Percentiles rank a stretch among this genome's conserved stretches.
These are phyloP conservation scores for Cladosporium sphaerospermum DNA, from an alignment of 2,329 filamentous ascomycete genomes.

Conservation along the genomic window DNA sequence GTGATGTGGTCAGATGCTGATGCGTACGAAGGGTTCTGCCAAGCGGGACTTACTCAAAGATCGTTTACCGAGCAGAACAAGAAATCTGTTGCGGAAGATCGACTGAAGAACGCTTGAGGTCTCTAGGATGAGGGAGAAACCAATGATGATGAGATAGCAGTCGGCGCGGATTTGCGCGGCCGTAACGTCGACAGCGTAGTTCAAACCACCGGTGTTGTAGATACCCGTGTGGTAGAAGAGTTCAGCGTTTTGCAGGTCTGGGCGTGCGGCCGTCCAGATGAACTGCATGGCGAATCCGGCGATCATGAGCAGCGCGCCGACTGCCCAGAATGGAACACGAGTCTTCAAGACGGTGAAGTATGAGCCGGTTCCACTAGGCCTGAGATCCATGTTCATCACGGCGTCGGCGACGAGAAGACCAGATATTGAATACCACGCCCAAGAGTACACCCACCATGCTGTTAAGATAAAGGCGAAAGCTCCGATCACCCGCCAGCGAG, in stretches of 20 bases:
- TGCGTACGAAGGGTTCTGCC: background rate
- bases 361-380: conserved; percentile 3
- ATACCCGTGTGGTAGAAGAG: conserved; percentile 37
- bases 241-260: conserved; percentile 33
- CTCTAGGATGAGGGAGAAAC: conserved; percentile 37
- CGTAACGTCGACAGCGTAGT: conserved; percentile 28
- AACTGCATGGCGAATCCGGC: conserved; percentile 38
- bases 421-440: conserved; percentile 42
- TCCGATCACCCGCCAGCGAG: conserved; percentile 35
- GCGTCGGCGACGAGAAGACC: conserved; percentile 37
- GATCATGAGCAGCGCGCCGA: conserved; percentile 28
- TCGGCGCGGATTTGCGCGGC: conserved; percentile 37
- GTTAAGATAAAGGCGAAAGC: conserved; percentile 37
- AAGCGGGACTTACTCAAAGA: conserved; percentile 36
- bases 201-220: conserved; percentile 35
- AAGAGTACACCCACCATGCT: conserved; percentile 44
- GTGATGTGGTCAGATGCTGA: background rate
- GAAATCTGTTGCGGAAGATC: conserved; percentile 30
- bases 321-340: conserved; percentile 28
- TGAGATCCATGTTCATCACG: conserved; percentile 38
- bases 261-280: conserved; percentile 37
- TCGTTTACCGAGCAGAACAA: conserved; percentile 36
- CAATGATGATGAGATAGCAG: conserved; percentile 40
- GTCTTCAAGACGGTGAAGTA: conserved; percentile 17
- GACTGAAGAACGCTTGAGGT: conserved; percentile 32